Base-by-base conservation (phyloP, 208 protist genomes). In the Acanthamoeba healyi region DNA sequence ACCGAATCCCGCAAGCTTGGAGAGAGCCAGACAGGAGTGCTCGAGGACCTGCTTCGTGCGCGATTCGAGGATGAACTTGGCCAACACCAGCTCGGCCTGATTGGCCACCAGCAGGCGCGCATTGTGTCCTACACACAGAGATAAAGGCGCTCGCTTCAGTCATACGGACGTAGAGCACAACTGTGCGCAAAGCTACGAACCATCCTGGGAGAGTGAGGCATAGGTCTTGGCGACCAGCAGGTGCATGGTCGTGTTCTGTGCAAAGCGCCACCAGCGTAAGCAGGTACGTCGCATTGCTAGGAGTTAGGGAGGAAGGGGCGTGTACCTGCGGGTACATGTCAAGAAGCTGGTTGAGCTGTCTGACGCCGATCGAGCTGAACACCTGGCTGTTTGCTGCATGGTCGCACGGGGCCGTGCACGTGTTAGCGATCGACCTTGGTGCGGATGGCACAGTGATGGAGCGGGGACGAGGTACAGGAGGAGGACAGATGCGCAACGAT, bases 1-100 rank as follows among this genome's bases (percentile, higher is more conserved):
- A 44, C 67, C 67, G 9, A 77, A 46, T 1, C 24, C 29, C 1
- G 67, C 67, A 12, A 77, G 67, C 36, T 77, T 38, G 19, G 67
- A 36, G 38, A 77, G 67, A 6, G 67, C 67, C 67, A 32, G 6
- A 36, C 67, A 77, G 29, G 67, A 10, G 38, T 77, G 29, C 34
- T 77, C 67, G 36, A 77, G 67, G 19, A 77, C 67, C 67, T 77
- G 67, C 67, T 77, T 77, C 29, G 29, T 42, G 29, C 67, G 67
- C 0, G 67, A 77, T 32, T 77, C 24, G 67, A 44, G 36, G 38
- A 77, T 77, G 67, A 77, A 77, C 38, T 77, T 77, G 67, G 67
- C 38, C 36, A 77, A 15, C 67, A 42, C 34, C 34, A n/a, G 34
- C 38, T 22, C 36, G 17, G 36, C 67, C 67, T 77, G 67, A 44